phyloP scores from a whole-genome alignment of 139 green algal species.

The Auxenochlorella pyrenoidosa region DNA sequence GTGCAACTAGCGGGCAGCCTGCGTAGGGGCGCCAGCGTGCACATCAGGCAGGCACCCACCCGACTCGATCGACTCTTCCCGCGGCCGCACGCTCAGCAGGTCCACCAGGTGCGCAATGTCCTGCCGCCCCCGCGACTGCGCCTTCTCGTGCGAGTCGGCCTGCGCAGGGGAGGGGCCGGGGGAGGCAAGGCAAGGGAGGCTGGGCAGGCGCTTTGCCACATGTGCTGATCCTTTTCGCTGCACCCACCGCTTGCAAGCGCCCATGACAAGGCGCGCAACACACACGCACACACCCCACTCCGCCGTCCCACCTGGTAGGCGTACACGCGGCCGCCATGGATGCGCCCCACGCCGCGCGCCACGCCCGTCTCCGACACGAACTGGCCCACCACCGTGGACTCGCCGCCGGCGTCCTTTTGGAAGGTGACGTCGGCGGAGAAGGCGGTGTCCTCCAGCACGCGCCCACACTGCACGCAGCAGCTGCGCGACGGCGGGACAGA shows the following conservation, averaged over 20 bases:
- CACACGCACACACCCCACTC: no score
- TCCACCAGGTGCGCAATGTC: slow-evolving; percentile 87
- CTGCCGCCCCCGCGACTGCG: slow-evolving; percentile 74
- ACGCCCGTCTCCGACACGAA: slow-evolving; percentile 83
- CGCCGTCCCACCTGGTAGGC: slow-evolving; percentile 58
- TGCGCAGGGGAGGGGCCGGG: slow-evolving; percentile 16
- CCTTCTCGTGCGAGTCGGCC: slow-evolving; percentile 88
- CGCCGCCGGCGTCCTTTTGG: slow-evolving; percentile 82
- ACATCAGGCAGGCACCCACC: slow-evolving; percentile 49
- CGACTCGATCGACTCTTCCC: slow-evolving; percentile 75
- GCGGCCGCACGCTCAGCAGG: slow-evolving; percentile 80
- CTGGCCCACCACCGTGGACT: slow-evolving; percentile 80
- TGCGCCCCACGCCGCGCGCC: slow-evolving; percentile 64
- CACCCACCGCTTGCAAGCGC: no score
- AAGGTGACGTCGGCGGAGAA: slow-evolving; percentile 92
- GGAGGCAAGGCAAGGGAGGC: no score
- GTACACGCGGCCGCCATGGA: slow-evolving; percentile 80
- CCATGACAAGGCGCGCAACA: no score
- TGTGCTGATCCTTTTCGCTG: no score
- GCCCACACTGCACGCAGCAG: slow-evolving; percentile 88
- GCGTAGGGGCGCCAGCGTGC: no score
- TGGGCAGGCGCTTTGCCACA: no score
- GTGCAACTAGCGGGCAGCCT: no score
- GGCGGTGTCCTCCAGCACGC: slow-evolving; percentile 90
- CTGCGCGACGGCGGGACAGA: slow-evolving; percentile 33